Conservation (phyloP, 768 basidiomycete genomes). For the Cystofilobasidium capitatum region DNA sequence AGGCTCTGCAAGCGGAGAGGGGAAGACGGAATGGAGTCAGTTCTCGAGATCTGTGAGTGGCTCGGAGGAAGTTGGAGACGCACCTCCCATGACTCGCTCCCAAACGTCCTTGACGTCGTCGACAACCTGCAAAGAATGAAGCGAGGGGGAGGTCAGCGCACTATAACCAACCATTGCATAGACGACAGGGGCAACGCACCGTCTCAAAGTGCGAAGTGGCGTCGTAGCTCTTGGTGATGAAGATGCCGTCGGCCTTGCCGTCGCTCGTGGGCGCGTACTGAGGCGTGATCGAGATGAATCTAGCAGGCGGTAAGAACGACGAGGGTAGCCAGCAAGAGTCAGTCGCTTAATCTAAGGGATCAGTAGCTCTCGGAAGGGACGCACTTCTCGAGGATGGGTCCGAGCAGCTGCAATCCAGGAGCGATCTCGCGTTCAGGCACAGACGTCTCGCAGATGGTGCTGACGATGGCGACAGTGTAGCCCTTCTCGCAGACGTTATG, state of each 20-base stretch:
- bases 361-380: too few species aligned
- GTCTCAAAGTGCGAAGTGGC: conserved; percentile 99
- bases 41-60: neutral
- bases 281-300: conserved; percentile 81
- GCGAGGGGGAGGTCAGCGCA: neutral
- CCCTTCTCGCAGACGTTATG: conserved; percentile 97
- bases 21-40: neutral
- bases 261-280: conserved; percentile 78
- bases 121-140: conserved; percentile 50
- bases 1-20: neutral
- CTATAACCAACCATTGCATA: neutral
- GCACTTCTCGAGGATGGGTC: conserved; percentile 87
- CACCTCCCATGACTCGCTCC: conserved; percentile 55
- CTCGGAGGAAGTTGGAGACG: neutral
- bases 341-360: too few species aligned
- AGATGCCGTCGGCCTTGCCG: conserved; percentile 80
- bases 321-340: neutral
- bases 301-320: conserved; percentile 36
- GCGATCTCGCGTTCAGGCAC: conserved; percentile 81
- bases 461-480: conserved; percentile 91
- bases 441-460: conserved; percentile 92
- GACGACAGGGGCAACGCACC: conserved; percentile 6
- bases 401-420: conserved; percentile 86
- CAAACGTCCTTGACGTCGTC: conserved; percentile 96
- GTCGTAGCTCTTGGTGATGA: conserved; percentile 95